Conservation (phyloP, 768 basidiomycete species). For the Boletus rufocinnamomeus region DNA sequence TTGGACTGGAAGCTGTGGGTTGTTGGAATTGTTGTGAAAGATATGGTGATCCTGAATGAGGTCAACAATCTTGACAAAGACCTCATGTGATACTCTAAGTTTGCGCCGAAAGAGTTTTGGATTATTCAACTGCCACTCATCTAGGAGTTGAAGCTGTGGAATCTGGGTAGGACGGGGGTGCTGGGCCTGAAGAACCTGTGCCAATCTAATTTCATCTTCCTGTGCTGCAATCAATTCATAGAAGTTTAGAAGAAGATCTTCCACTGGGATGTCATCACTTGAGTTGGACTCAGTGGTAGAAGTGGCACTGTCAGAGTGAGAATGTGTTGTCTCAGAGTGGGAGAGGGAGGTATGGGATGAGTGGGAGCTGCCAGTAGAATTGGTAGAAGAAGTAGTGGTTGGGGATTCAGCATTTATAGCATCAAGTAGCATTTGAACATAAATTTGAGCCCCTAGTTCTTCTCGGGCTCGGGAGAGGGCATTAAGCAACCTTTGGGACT, state of each 20-base stretch:
- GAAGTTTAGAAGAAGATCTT: not conserved
- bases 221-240: not conserved
- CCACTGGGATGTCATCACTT: not conserved
- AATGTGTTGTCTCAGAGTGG: not conserved
- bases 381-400: not conserved
- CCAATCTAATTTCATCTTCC: not conserved
- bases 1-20: slow-evolving; percentile 26
- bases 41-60: not conserved
- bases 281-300: not conserved
- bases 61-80: not conserved
- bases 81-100: not conserved
- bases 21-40: no score
- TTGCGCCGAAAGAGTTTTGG: not conserved
- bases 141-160: not conserved
- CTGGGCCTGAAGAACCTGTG: not conserved
- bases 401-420: not conserved
- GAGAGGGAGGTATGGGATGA: not conserved
- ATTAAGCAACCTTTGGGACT: not conserved
- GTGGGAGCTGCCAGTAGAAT: not conserved
- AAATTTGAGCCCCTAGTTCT: not conserved
- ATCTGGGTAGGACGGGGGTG: not conserved
- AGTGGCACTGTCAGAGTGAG: no score
- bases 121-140: not conserved
- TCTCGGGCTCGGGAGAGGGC: not conserved
- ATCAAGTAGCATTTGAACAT: not conserved